These are phyloP conservation scores for Xylaria arbuscula DNA, from an alignment of 2,329 filamentous ascomycete species.

Conservation along the genomic window DNA sequence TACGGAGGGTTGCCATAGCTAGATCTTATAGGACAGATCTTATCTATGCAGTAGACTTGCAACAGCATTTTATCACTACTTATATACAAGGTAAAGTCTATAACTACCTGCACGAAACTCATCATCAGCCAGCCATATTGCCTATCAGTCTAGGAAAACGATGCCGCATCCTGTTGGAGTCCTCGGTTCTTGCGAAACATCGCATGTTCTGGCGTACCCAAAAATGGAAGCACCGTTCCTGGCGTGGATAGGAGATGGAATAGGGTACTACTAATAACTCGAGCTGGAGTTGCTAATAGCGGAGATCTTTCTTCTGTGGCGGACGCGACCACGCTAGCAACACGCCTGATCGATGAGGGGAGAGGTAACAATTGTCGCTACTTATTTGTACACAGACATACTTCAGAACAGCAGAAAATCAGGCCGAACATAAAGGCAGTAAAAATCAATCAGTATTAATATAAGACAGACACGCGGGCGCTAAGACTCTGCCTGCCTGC, in stretches of 20 bases:
- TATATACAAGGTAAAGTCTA: slow-evolving; percentile 44
- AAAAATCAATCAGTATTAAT: not conserved
- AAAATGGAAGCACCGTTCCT: slow-evolving; percentile 1
- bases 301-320: slow-evolving; percentile 8
- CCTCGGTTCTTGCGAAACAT: not conserved
- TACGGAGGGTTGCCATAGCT: slow-evolving; percentile 36
- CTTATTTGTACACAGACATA: slow-evolving; percentile 14
- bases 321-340: slow-evolving; percentile 1
- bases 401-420: slow-evolving; percentile 5
- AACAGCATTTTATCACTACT: slow-evolving; percentile 35
- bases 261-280: slow-evolving; percentile 20
- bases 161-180: not conserved
- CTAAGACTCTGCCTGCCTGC: not conserved
- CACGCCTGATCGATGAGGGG: slow-evolving; percentile 2
- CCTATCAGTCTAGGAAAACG: slow-evolving; percentile 14
- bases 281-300: not conserved
- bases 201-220: slow-evolving; percentile 6
- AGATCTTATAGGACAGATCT: slow-evolving; percentile 38
- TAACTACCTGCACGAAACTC: slow-evolving; percentile 23
- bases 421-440: not conserved
- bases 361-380: slow-evolving; percentile 8
- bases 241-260: slow-evolving; percentile 4
- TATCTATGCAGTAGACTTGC: slow-evolving; percentile 35
- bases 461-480: not conserved
- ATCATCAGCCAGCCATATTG: slow-evolving; percentile 24